phyloP scores from a whole-genome alignment of 768 basidiomycete genomes.

The Scleroderma citrinum region DNA sequence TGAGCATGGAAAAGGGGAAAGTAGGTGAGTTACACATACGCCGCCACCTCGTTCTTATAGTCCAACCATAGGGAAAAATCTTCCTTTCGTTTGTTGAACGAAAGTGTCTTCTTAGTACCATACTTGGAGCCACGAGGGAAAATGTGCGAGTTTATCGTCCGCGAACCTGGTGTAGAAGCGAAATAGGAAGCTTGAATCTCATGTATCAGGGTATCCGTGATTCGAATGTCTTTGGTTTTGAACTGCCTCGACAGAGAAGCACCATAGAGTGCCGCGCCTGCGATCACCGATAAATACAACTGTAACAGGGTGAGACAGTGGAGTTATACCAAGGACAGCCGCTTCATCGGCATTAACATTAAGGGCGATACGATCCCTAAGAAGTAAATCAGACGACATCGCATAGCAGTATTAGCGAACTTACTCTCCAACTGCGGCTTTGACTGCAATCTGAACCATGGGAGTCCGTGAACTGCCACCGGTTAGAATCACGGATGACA shows the following conservation, averaged over 20 bases:
- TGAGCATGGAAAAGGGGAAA: neutral
- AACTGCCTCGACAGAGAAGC: constrained; percentile 85
- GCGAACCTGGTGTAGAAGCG: constrained; percentile 47
- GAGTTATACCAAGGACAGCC: constrained; percentile 66
- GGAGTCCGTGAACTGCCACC: constrained; percentile 89
- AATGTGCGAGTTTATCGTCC: constrained; percentile 69
- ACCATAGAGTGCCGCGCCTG: constrained; percentile 84
- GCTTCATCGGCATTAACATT: constrained; percentile 98
- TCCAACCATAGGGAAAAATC: constrained; percentile 76
- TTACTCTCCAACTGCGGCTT: constrained; percentile 70
- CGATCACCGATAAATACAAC: constrained; percentile 2
- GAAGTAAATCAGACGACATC: neutral
- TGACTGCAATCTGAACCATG: constrained; percentile 83
- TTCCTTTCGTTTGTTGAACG: constrained; percentile 70
- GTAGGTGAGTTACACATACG: constrained; percentile 40
- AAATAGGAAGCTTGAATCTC: constrained; percentile 79
- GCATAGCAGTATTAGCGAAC: constrained; percentile 21
- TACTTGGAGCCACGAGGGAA: constrained; percentile 75
- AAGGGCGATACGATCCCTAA: constrained; percentile 76
- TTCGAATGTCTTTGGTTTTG: constrained; percentile 90
- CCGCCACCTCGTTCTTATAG: constrained; percentile 61
- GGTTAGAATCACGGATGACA: constrained; percentile 87
- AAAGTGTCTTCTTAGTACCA: constrained; percentile 80
- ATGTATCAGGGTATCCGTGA: constrained; percentile 65
- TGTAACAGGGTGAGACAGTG: neutral